Conservation (phyloP, 2,329 filamentous ascomycete species). For the Thielaviopsis ethacetica region DNA sequence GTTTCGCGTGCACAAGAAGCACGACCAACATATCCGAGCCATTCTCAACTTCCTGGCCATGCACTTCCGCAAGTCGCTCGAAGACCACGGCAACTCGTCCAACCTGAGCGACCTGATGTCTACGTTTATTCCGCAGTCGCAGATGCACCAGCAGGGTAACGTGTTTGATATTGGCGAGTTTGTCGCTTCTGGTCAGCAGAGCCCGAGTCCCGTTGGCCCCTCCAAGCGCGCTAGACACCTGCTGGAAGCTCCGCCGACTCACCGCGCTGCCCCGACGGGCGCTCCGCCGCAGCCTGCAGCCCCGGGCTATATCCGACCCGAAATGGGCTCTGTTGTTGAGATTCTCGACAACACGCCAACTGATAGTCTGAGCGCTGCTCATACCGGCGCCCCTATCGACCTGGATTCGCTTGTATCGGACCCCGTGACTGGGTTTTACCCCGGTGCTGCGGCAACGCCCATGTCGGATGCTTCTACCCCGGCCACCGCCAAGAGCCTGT, state of each 20-base stretch:
- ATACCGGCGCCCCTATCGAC: not conserved
- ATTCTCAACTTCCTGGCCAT: conserved; percentile 94
- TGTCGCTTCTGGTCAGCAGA: conserved; percentile 26
- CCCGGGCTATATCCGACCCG: conserved; percentile 23
- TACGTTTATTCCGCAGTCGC: conserved; percentile 49
- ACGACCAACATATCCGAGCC: conserved; percentile 97
- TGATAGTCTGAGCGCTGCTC: conserved; percentile 16
- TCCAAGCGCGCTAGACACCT: conserved; percentile 37
- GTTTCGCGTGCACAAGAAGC: conserved; percentile 43
- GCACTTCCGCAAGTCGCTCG: conserved; percentile 84
- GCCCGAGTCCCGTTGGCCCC: conserved; percentile 25
- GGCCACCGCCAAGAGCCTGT: not conserved
- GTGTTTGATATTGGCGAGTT: conserved; percentile 47
- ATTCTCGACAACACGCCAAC: conserved; percentile 36
- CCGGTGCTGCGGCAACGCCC: not conserved
- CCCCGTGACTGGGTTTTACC: not conserved
- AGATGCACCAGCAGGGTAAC: conserved; percentile 29
- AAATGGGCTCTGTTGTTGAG: conserved; percentile 43
- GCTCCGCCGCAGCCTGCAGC: conserved; percentile 16
- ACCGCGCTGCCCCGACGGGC: conserved; percentile 17
- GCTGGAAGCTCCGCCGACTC: conserved; percentile 29
- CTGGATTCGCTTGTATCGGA: not conserved
- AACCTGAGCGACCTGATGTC: conserved; percentile 76
- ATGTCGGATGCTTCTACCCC: not conserved
- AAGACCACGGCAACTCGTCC: conserved; percentile 59